Conservation (phyloP, 352 stramenopile genomes). For the Pythium periplocum region DNA sequence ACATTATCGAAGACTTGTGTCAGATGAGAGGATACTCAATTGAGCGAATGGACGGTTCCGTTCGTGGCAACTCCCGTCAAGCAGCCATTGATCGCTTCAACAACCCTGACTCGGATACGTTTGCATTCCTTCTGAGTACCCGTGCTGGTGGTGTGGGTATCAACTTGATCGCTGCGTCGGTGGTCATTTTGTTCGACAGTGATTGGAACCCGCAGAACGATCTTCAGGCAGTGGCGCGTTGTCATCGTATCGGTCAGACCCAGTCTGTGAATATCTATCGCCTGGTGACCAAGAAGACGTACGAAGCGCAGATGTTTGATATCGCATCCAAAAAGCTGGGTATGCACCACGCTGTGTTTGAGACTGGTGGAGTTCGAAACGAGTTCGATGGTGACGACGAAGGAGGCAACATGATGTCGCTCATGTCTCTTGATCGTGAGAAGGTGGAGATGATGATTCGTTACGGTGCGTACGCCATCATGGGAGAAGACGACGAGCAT, state of each 20-base stretch:
- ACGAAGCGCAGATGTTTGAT: slow-evolving; percentile 99
- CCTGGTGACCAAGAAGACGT: slow-evolving; percentile 98
- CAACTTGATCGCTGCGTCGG: slow-evolving; percentile 91
- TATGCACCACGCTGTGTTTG: slow-evolving; percentile 98
- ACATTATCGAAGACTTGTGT: slow-evolving; percentile 92
- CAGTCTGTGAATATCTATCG: slow-evolving; percentile 99
- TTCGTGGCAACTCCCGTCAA: slow-evolving; percentile 96
- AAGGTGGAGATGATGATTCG: slow-evolving; percentile 98
- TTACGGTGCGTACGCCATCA: slow-evolving; percentile 96
- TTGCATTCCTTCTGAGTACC: slow-evolving; percentile 96
- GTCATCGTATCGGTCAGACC: slow-evolving; percentile 99
- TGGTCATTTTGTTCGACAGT: slow-evolving; percentile 90
- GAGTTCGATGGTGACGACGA: slow-evolving; percentile 94
- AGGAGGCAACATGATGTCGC: slow-evolving; percentile 87
- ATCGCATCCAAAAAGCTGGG: slow-evolving; percentile 98
- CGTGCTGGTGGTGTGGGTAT: slow-evolving; percentile 97
- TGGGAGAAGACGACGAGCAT: slow-evolving; percentile 94
- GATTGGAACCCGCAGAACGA: slow-evolving; percentile 99
- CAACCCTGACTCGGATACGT: slow-evolving; percentile 90
- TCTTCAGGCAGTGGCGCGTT: slow-evolving; percentile 96
- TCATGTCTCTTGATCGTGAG: slow-evolving; percentile 93
- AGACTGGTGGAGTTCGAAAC: slow-evolving; percentile 88
- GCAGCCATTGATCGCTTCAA: slow-evolving; percentile 99
- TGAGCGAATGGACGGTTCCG: slow-evolving; percentile 95
- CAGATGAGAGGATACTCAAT: slow-evolving; percentile 82